Evolutionary conservation across 1,284 basidiomycete species (phyloP), one percentile per base, ranked within the genome.

Genomic region (Apiotrichum veenhuisii): DNA sequence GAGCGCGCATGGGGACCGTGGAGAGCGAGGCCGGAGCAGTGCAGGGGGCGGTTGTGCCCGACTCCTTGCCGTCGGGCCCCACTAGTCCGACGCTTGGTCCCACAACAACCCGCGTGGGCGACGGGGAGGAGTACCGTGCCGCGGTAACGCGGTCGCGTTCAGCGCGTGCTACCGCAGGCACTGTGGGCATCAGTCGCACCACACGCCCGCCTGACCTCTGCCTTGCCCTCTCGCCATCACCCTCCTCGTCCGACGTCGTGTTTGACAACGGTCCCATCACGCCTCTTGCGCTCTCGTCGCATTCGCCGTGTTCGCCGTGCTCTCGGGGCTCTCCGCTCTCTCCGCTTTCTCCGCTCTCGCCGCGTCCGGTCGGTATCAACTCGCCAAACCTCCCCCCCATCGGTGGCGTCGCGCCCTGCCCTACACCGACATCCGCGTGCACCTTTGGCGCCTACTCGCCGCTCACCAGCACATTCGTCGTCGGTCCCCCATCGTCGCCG

Each of bases 401-500:
- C n/a, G n/a, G n/a, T n/a, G n/a, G n/a, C n/a, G n/a, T n/a, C n/a
- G n/a, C n/a, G n/a, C 20, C 10, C n/a, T 10, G 27, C n/a, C 25
- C 38, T 2, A 42, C 49, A 11, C 49, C 49, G 26, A 50, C 37
- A 9, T 40, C 36, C 14, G 48, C 48, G 20, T 23, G 37, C 48
- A 30, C 48, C 10, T 41, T 42, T 33, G 49, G 48, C 37, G 10
- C 14, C 4, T 46, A 38, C 33, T 46, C 36, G 27, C 41, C 51
- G 20, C 22, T 47, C 51, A 15, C 43, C 45, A 25, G 38, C 47
- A 3, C n/a, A 20, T 5, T 60, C 52, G 15, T 47, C 45, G 17
- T 38, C 54, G 18, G 51, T 50, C 12, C 47, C 34, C 1, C 48
- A 40, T 34, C 36, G 43, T 18, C 43, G 41, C 18, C 41, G 30